Evolutionary conservation across 331 rosid genomes (phyloP).

Genomic region (Cucumis variabilis): DNA sequence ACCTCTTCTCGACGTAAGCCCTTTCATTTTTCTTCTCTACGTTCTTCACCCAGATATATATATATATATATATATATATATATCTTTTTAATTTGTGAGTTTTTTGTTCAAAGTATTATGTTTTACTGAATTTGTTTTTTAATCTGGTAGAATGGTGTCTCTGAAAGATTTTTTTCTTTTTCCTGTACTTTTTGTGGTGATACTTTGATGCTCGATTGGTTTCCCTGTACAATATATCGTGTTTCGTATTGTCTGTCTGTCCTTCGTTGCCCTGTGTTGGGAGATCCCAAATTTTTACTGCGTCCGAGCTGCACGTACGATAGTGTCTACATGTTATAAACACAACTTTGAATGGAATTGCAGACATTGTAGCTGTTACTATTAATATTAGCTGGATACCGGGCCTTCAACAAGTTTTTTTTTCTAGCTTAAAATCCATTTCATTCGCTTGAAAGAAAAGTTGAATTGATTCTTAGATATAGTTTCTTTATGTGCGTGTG

Average conservation of each 20-base stretch:
- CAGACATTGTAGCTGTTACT: background rate
- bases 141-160: background rate
- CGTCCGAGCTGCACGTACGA: background rate
- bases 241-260: background rate
- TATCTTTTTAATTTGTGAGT: background rate
- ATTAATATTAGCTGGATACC: background rate
- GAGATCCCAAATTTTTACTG: background rate
- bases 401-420: background rate
- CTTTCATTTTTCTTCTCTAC: background rate
- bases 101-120: background rate
- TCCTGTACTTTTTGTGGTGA: background rate
- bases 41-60: background rate
- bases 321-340: background rate
- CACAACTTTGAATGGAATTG: background rate
- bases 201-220: constrained; percentile 12
- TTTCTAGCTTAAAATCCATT: background rate
- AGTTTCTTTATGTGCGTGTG: background rate
- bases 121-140: background rate
- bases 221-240: background rate
- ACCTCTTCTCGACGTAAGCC: constrained; percentile 70
- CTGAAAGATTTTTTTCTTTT: no score
- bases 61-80: background rate
- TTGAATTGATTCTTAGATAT: constrained; percentile 5
- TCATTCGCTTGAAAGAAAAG: background rate
- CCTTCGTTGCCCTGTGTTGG: no score